A percentile compares a stretch with the other conserved stretches of the same genome.
Conservation (phyloP, 305 asterid species). For the Rubia peregrina region DNA sequence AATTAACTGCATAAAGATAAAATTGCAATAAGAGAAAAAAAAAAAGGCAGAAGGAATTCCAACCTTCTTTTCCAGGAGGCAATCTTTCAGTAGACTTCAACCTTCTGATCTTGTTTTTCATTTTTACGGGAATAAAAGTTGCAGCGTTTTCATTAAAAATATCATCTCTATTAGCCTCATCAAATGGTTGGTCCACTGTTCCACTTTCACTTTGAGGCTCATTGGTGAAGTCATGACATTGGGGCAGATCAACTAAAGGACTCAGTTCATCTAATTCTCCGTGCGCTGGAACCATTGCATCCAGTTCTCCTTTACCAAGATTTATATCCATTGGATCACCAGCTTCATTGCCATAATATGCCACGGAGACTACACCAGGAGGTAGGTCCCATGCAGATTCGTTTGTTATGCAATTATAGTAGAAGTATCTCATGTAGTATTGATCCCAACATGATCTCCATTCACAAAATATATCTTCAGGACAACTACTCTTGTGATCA, state of each 20-base stretch:
- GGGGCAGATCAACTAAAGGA: conserved; percentile 27
- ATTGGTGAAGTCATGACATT: conserved; percentile 19
- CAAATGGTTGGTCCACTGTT: conserved; percentile 19
- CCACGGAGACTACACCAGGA: conserved; percentile 42
- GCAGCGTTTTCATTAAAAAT: conserved; percentile 26
- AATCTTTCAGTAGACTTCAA: conserved; percentile 24
- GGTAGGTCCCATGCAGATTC: conserved; percentile 91
- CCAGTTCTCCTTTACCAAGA: conserved; percentile 25
- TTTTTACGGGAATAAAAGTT: conserved; percentile 18
- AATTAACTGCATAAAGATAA: not conserved
- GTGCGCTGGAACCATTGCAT: conserved; percentile 13
- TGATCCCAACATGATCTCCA: conserved; percentile 70
- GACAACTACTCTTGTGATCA: conserved; percentile 16
- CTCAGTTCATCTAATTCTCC: conserved; percentile 27
- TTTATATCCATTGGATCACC: conserved; percentile 18
- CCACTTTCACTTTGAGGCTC: conserved; percentile 22
- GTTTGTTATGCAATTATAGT: conserved; percentile 41
- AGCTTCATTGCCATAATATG: conserved; percentile 14
- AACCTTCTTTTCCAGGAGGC: conserved; percentile 21
- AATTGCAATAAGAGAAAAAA: not conserved
- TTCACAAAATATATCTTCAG: conserved; percentile 27
- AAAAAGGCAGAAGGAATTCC: not conserved
- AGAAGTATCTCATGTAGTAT: conserved; percentile 51
- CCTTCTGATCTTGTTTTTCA: conserved; percentile 46
- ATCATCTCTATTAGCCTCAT: conserved; percentile 22